phyloP scores from a whole-genome alignment of 129 eudicot genomes.

The Calendula officinalis region DNA sequence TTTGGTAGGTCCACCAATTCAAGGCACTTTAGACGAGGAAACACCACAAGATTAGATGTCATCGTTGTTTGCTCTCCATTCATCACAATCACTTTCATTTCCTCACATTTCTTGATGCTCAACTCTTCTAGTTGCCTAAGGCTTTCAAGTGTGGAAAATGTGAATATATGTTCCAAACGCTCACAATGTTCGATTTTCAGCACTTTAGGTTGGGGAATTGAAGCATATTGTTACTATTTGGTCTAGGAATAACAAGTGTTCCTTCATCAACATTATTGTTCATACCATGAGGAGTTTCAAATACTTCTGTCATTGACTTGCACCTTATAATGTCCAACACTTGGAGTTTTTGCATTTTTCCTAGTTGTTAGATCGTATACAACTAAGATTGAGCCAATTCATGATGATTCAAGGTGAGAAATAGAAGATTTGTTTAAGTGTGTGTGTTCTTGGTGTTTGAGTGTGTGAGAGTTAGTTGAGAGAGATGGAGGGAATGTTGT shows the following conservation, averaged over 20 bases:
- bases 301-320: too few relatives aligned
- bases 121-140: background rate
- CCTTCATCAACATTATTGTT: background rate
- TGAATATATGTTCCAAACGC: background rate
- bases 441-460: too few relatives aligned
- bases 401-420: too few relatives aligned
- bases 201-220: background rate
- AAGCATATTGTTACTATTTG: background rate
- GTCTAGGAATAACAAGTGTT: background rate
- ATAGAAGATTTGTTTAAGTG: too few relatives aligned
- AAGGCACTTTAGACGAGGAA: background rate
- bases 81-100: conserved; percentile 6
- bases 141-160: too few relatives aligned
- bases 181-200: background rate
- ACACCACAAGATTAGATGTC: background rate
- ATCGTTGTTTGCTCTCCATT: background rate
- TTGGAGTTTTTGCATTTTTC: too few relatives aligned
- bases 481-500: too few relatives aligned
- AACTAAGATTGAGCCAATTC: too few relatives aligned
- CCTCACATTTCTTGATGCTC: background rate
- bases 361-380: too few relatives aligned
- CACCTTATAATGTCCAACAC: too few relatives aligned
- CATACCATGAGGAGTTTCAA: too few relatives aligned
- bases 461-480: too few relatives aligned
- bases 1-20: background rate